These are phyloP conservation scores for Daldinia caldariorum DNA, from an alignment of 495 filamentous ascomycete genomes.

Conservation along the genomic window DNA sequence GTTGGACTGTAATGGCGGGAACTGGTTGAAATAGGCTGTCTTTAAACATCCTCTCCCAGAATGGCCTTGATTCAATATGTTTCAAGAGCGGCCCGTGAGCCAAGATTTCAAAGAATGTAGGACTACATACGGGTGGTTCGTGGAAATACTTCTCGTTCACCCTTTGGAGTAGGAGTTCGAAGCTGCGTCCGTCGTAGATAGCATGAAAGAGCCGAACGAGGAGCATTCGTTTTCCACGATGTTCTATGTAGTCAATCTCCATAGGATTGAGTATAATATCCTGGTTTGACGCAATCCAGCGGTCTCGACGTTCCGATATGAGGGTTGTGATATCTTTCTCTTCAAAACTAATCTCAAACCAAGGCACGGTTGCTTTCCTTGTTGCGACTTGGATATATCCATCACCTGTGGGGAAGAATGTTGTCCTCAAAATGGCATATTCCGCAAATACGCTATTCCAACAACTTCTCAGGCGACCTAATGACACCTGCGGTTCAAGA, in stretches of 20 bases:
- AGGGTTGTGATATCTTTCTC: conserved; percentile 45
- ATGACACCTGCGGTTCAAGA: conserved; percentile 55
- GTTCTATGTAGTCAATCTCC: conserved; percentile 46
- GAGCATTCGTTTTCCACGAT: conserved; percentile 51
- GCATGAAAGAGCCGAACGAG: conserved; percentile 81
- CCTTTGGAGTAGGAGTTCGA: conserved; percentile 69
- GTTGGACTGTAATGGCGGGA: conserved; percentile 24
- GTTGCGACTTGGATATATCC: conserved; percentile 77
- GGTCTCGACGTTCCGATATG: conserved; percentile 43
- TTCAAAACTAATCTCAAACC: conserved; percentile 50
- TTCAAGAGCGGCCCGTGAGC: conserved; percentile 67
- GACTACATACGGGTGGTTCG: conserved; percentile 45
- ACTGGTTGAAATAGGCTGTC: conserved; percentile 50
- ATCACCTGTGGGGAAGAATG: conserved; percentile 71
- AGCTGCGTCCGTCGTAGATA: conserved; percentile 86
- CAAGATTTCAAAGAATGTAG: conserved; percentile 63
- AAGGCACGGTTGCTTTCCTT: conserved; percentile 57
- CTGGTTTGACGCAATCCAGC: conserved; percentile 56
- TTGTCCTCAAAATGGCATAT: conserved; percentile 70
- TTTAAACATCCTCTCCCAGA: conserved; percentile 73
- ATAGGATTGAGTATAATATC: conserved; percentile 55
- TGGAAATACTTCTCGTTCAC: conserved; percentile 60
- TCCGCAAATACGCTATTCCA: conserved; percentile 60
- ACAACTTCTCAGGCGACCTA: conserved; percentile 56
- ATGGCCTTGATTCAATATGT: conserved; percentile 62